Conservation (phyloP, 495 filamentous ascomycete species). For the Annulohypoxylon stygium region DNA sequence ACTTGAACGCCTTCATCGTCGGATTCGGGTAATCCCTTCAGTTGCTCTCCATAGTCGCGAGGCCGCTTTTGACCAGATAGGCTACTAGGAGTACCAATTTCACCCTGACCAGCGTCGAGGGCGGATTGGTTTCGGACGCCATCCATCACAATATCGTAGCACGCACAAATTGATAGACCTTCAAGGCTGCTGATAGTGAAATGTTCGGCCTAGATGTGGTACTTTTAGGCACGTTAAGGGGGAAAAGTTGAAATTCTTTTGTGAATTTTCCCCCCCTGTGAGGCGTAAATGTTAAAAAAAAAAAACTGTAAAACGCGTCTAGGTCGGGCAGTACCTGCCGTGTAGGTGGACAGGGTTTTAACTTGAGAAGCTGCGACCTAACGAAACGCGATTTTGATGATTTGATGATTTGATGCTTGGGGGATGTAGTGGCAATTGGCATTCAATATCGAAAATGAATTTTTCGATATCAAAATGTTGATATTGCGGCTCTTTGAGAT, state of each 20-base stretch:
- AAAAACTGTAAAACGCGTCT: neutral
- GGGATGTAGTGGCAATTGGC: neutral
- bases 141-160: constrained; percentile 27
- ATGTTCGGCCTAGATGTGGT: neutral
- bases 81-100: constrained; percentile 18
- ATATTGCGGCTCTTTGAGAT: constrained; percentile 40
- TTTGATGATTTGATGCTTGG: neutral
- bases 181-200: neutral
- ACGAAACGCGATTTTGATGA: constrained; percentile 1
- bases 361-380: neutral
- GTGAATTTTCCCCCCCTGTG: neutral
- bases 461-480: constrained; percentile 16
- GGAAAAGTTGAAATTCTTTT: neutral
- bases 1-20: constrained; percentile 37
- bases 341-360: neutral
- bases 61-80: constrained; percentile 37
- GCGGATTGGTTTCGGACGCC: constrained; percentile 7
- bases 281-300: neutral
- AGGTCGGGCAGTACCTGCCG: neutral
- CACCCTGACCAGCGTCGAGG: constrained; percentile 19
- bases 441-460: constrained; percentile 2
- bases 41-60: constrained; percentile 45
- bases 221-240: neutral
- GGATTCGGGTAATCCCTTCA: constrained; percentile 44
- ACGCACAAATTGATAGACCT: neutral